Percentiles rank a stretch among this genome's conserved stretches.
phyloP scores from a whole-genome alignment of 75 land plant genomes.

The Cryptomeria japonica region DNA sequence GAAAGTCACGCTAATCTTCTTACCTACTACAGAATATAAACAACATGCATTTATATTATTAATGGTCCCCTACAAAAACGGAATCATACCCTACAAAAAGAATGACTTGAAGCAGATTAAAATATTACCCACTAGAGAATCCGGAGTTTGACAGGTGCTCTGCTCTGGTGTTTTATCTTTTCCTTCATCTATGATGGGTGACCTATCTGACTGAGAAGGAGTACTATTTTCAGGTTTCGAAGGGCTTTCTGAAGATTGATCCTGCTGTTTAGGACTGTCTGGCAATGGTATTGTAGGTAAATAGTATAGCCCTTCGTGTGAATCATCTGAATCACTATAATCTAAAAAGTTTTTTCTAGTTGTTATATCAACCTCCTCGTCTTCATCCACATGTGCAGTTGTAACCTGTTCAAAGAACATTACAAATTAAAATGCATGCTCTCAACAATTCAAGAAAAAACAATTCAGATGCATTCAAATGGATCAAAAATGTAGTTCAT shows the following conservation, averaged over 20 bases:
- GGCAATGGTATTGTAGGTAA: constrained; percentile 83
- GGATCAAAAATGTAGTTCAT: not conserved
- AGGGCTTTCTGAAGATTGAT: constrained; percentile 45
- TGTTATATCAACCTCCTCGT: constrained; percentile 83
- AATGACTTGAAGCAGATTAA: not conserved
- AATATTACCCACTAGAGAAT: constrained; percentile 52
- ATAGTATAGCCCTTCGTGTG: constrained; percentile 81
- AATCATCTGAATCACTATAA: constrained; percentile 91
- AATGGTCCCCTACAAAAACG: not conserved
- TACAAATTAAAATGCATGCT: not conserved
- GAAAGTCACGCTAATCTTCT: not conserved
- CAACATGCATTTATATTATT: not conserved
- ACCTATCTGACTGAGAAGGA: constrained; percentile 54
- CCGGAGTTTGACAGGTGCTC: constrained; percentile 35
- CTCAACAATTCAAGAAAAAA: not conserved
- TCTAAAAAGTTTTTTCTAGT: constrained; percentile 76
- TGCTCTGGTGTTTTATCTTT: constrained; percentile 43
- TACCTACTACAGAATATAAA: constrained; percentile 50
- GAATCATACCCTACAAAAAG: not conserved
- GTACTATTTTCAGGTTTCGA: constrained; percentile 54
- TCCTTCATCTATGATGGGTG: constrained; percentile 63
- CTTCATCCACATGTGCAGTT: constrained; percentile 74
- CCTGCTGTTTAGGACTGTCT: constrained; percentile 69
- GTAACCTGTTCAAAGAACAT: constrained; percentile 49
- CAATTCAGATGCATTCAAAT: constrained; percentile 5